These are phyloP conservation scores for Coprinopsis strossmayeri DNA, from an alignment of 768 basidiomycete species.

Conservation along the genomic window DNA sequence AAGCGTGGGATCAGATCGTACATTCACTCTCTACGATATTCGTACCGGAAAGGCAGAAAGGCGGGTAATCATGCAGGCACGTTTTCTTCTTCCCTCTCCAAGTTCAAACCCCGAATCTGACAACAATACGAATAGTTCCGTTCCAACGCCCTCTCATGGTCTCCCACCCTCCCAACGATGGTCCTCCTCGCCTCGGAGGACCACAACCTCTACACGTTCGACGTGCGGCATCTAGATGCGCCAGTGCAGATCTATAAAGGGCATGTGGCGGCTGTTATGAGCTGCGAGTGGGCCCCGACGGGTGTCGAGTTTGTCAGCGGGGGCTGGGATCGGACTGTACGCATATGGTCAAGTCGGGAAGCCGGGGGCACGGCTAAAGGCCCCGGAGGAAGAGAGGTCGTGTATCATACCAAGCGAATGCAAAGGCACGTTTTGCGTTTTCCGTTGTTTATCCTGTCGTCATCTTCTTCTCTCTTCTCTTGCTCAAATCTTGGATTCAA, in stretches of 20 bases:
- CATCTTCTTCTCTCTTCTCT: too few species aligned
- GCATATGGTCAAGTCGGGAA: constrained; percentile 59
- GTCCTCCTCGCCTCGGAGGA: constrained; percentile 96
- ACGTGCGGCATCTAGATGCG: constrained; percentile 74
- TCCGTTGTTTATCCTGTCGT: too few species aligned
- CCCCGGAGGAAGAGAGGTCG: constrained; percentile 64
- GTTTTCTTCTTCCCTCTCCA: constrained; percentile 9
- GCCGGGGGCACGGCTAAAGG: constrained; percentile 12
- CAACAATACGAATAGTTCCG: constrained; percentile 52
- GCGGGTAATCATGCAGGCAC: constrained; percentile 82
- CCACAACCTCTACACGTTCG: constrained; percentile 97
- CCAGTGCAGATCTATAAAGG: constrained; percentile 95
- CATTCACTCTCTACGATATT: constrained; percentile 94
- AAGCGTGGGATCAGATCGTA: constrained; percentile 89
- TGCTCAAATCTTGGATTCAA: too few species aligned
- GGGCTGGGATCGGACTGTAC: constrained; percentile 91
- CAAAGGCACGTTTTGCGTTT: constrained; percentile 83
- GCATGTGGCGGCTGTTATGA: constrained; percentile 95
- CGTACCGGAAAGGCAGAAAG: constrained; percentile 95
- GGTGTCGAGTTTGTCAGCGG: constrained; percentile 95
- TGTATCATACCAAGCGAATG: constrained; percentile 99
- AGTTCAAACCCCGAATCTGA: background rate
- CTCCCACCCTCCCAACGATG: constrained; percentile 89
- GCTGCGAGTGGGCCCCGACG: constrained; percentile 96
- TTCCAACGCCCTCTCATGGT: constrained; percentile 89